phyloP scores from a whole-genome alignment of 73 alveolate species.

The Symbiodinium pilosum region DNA sequence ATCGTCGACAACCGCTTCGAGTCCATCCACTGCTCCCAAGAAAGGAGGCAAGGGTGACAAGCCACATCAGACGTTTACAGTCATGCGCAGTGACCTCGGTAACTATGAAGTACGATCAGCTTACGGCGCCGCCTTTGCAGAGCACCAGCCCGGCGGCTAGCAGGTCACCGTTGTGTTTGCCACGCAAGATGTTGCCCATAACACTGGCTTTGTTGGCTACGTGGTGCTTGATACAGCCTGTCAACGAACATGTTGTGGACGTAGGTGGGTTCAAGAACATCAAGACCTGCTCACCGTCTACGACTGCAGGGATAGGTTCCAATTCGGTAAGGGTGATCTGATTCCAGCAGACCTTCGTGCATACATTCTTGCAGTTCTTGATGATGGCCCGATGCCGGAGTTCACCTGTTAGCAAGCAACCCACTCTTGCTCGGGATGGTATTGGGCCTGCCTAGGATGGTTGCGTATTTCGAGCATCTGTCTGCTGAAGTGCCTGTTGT shows the following conservation, averaged over 20 bases:
- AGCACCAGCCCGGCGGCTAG: no score
- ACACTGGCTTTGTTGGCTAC: neutral
- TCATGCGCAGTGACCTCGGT: neutral
- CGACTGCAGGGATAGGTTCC: neutral
- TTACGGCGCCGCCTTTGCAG: no score
- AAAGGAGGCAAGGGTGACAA: neutral
- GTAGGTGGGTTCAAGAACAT: neutral
- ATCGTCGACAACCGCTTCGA: neutral
- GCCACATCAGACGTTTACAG: neutral
- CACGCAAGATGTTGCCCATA: neutral
- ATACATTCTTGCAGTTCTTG: neutral
- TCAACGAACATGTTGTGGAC: neutral
- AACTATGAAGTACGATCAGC: no score
- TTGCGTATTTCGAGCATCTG: neutral
- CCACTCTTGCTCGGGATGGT: neutral
- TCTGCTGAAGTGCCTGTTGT: neutral
- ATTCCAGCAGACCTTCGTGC: neutral
- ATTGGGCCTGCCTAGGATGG: neutral
- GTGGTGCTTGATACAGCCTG: neutral
- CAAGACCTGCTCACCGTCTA: neutral
- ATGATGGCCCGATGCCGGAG: neutral
- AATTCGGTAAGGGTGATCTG: neutral
- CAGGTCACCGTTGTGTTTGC: no score
- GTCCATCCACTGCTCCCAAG: neutral
- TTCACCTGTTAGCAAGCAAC: slow-evolving; percentile 33